A percentile compares a stretch with the other conserved stretches of the same genome.
Evolutionary conservation across 495 filamentous ascomycete genomes (phyloP).

Genomic region (Bryoglossum gracile): DNA sequence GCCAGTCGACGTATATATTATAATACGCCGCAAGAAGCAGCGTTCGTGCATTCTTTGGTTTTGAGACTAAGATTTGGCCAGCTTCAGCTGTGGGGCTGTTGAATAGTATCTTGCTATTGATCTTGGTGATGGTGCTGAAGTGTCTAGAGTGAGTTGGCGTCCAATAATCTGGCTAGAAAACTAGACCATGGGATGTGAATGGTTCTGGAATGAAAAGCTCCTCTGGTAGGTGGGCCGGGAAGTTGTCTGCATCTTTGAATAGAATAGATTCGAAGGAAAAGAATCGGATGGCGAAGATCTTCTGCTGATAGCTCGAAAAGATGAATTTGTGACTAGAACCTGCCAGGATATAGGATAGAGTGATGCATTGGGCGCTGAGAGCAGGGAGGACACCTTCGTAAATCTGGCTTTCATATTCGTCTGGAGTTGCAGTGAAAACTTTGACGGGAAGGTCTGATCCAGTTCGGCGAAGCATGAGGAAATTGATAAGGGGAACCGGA

Average conservation of each 20-base stretch:
- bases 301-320: slow-evolving; percentile 46
- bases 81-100: slow-evolving; percentile 40
- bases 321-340: neutral
- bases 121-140: slow-evolving; percentile 48
- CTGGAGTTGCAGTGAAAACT: slow-evolving; percentile 45
- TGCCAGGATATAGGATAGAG: slow-evolving; percentile 1
- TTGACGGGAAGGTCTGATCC: slow-evolving; percentile 52
- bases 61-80: slow-evolving; percentile 50
- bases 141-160: slow-evolving; percentile 41
- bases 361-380: slow-evolving; percentile 45
- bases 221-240: slow-evolving; percentile 47
- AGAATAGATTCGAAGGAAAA: slow-evolving; percentile 54
- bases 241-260: slow-evolving; percentile 55
- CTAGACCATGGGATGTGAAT: slow-evolving; percentile 44
- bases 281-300: slow-evolving; percentile 53
- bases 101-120: slow-evolving; percentile 29
- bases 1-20: slow-evolving; percentile 55
- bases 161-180: slow-evolving; percentile 61
- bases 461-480: slow-evolving; percentile 51
- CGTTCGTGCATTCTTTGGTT: slow-evolving; percentile 43
- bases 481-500: slow-evolving; percentile 34
- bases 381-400: slow-evolving; percentile 45
- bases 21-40: slow-evolving; percentile 56
- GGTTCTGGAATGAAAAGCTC: slow-evolving; percentile 43
- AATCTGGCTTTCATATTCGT: slow-evolving; percentile 43